Percentiles rank a stretch among this genome's conserved stretches.
phyloP scores from a whole-genome alignment of 495 filamentous ascomycete species.

The Penicillium steckii region DNA sequence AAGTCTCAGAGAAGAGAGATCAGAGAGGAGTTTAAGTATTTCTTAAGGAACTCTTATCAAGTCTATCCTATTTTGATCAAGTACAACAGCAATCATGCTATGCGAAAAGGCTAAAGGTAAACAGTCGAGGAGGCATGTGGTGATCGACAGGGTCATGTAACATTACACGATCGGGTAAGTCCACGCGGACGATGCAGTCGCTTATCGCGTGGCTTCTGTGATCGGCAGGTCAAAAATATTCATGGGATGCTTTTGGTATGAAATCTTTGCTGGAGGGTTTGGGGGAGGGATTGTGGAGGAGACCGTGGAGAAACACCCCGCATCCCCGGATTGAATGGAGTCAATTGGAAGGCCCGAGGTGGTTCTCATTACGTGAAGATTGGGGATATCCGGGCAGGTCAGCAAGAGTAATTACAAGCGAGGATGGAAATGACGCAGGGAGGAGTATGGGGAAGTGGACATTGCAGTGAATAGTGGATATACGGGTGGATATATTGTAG shows the following conservation, averaged over 20 bases:
- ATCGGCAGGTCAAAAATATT: background rate
- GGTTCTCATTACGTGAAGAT: slow-evolving; percentile 10
- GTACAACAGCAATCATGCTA: background rate
- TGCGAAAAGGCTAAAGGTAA: background rate
- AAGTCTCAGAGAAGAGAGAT: too few species aligned
- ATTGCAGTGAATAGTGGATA: background rate
- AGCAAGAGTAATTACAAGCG: slow-evolving; percentile 4
- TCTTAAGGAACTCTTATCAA: too few species aligned
- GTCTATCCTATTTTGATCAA: too few species aligned
- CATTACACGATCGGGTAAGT: slow-evolving; percentile 14
- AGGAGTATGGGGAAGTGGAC: background rate
- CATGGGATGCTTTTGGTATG: background rate
- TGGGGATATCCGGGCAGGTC: background rate
- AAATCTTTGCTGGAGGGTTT: too few species aligned
- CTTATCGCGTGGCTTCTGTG: background rate
- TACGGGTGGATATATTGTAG: too few species aligned
- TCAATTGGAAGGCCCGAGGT: background rate
- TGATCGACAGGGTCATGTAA: slow-evolving; percentile 20
- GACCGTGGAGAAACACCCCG: slow-evolving; percentile 1
- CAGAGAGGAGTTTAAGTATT: too few species aligned
- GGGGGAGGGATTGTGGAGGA: slow-evolving; percentile 1
- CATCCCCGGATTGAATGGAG: slow-evolving; percentile 8
- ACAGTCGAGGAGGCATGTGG: background rate
- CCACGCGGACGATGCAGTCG: slow-evolving; percentile 3
- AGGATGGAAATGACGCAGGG: background rate